These are phyloP conservation scores for Sarocladium brachiariae DNA, from an alignment of 2,329 filamentous ascomycete genomes.

Conservation along the genomic window DNA sequence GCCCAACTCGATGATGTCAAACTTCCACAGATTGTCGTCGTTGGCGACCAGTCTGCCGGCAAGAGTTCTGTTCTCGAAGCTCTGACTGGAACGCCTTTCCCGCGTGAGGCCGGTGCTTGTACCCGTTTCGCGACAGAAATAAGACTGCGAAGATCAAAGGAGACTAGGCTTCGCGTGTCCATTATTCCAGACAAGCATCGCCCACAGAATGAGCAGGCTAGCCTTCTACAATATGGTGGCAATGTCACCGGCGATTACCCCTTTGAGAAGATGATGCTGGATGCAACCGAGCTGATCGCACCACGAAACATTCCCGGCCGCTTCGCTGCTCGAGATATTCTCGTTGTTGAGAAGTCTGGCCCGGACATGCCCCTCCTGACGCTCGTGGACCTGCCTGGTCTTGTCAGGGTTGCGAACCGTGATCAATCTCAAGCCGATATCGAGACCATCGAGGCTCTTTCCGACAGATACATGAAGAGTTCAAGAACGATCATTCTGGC, in stretches of 20 bases:
- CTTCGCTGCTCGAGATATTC: slow-evolving; percentile 45
- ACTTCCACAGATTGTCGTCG: slow-evolving; percentile 56
- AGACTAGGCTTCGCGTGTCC: slow-evolving; percentile 39
- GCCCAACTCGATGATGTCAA: slow-evolving; percentile 44
- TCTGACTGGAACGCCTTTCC: slow-evolving; percentile 56
- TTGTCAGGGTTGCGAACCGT: slow-evolving; percentile 47
- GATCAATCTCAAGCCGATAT: slow-evolving; percentile 48
- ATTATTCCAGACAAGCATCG: slow-evolving; percentile 48
- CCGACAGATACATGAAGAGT: slow-evolving; percentile 49
- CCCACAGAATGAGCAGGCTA: slow-evolving; percentile 38
- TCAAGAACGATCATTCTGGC: slow-evolving; percentile 48
- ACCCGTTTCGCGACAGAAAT: slow-evolving; percentile 57
- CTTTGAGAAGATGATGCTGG: slow-evolving; percentile 44
- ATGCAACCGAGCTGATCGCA: slow-evolving; percentile 44
- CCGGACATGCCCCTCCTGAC: slow-evolving; percentile 54
- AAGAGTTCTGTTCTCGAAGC: slow-evolving; percentile 59
- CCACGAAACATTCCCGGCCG: slow-evolving; percentile 42
- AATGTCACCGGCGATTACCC: slow-evolving; percentile 35
- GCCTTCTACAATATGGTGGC: slow-evolving; percentile 41
- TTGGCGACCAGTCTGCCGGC: slow-evolving; percentile 57
- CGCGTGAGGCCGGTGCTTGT: slow-evolving; percentile 51
- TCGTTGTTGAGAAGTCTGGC: slow-evolving; percentile 52
- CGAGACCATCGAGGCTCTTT: slow-evolving; percentile 43
- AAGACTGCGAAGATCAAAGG: slow-evolving; percentile 41
- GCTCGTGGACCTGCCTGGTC: slow-evolving; percentile 54